Evolutionary conservation across 495 filamentous ascomycete species (phyloP).

Genomic region (Penicillium flavigenum): DNA sequence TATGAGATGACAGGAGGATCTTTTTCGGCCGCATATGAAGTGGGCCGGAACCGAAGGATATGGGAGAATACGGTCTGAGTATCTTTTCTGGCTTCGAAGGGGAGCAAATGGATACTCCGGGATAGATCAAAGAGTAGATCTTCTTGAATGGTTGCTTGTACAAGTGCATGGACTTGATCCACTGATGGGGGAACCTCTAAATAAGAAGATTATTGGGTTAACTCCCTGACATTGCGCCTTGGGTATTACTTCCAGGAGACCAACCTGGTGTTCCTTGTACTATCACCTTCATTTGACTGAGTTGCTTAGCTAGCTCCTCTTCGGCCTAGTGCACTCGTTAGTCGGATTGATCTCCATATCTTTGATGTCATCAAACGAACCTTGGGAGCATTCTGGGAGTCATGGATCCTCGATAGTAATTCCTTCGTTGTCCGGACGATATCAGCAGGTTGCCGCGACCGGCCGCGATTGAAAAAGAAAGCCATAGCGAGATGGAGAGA

Average conservation of each 20-base stretch:
- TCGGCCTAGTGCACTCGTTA: slow-evolving; percentile 51
- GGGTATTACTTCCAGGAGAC: slow-evolving; percentile 17
- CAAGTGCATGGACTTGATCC: slow-evolving; percentile 78
- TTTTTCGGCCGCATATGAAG: slow-evolving; percentile 47
- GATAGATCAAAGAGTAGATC: slow-evolving; percentile 84
- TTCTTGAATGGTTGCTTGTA: slow-evolving; percentile 78
- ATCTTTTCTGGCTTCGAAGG: slow-evolving; percentile 93
- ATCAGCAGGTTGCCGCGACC: slow-evolving; percentile 54
- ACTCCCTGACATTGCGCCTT: background rate
- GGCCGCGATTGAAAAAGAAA: slow-evolving; percentile 82
- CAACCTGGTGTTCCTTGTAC: slow-evolving; percentile 80
- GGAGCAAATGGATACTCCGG: slow-evolving; percentile 71
- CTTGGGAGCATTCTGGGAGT: slow-evolving; percentile 43
- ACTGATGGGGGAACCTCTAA: slow-evolving; percentile 81
- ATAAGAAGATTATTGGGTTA: background rate
- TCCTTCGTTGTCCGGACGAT: slow-evolving; percentile 59
- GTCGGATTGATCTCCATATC: background rate
- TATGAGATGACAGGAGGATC: slow-evolving; percentile 82
- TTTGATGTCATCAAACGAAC: slow-evolving; percentile 48
- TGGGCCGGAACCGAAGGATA: slow-evolving; percentile 75
- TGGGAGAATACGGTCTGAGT: slow-evolving; percentile 87
- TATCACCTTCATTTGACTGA: slow-evolving; percentile 78
- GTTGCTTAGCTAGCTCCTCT: slow-evolving; percentile 73
- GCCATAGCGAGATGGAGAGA: slow-evolving; percentile 59
- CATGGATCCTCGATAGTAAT: slow-evolving; percentile 49